Base-by-base conservation (phyloP, 202 grass and related monocot species). In the Panicum virgatum region DNA sequence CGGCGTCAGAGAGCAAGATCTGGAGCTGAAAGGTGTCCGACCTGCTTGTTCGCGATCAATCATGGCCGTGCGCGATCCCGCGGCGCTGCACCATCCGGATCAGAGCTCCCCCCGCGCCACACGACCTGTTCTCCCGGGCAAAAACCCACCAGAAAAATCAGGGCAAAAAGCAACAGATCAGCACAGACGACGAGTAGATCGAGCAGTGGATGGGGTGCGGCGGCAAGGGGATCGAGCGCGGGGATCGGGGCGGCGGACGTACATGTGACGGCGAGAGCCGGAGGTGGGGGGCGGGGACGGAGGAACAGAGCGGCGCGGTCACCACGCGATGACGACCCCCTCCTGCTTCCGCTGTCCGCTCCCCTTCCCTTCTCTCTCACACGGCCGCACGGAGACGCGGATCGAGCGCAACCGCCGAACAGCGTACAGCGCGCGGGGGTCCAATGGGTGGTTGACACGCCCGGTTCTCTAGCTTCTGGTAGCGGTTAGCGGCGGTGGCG, bases 21-120 rank as follows among this genome's bases (percentile, higher is more conserved):
- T 74, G 70, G 48, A 45, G 25, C 23, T 10, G 9, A 58, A 37
- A 60, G 45, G 34, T 80, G 79, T 62, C 83, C 71, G 45, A 96
- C 90, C 88, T 96, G 73, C 67, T 51, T 52, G 75, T 57, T 85
- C 75, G 64, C 74, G 69, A 86, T 96, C 92, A 92, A 92, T 92
- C 93, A 90, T 92, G 82, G 70, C 86, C 85, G 69, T 85, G 79
- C 77, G 81, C 62, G 66, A 86, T 70, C 59, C 58, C 57, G 71
- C 54, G 44, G 52, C 72, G 79, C 80, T 83, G 78, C 76, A 92
- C 56, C 83, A 88, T 85, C 87, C 83, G 75, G 70, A 88, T 90
- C 85, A 88, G 82, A 83, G 54, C 75, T 78, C 78, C 78, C 79
- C 58, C 85, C 67, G 69, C 91, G 72, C 69, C 82, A 82, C 88